These are phyloP conservation scores for Globisporangium paddicum DNA, from an alignment of 352 stramenopile genomes.

Conservation along the genomic window DNA sequence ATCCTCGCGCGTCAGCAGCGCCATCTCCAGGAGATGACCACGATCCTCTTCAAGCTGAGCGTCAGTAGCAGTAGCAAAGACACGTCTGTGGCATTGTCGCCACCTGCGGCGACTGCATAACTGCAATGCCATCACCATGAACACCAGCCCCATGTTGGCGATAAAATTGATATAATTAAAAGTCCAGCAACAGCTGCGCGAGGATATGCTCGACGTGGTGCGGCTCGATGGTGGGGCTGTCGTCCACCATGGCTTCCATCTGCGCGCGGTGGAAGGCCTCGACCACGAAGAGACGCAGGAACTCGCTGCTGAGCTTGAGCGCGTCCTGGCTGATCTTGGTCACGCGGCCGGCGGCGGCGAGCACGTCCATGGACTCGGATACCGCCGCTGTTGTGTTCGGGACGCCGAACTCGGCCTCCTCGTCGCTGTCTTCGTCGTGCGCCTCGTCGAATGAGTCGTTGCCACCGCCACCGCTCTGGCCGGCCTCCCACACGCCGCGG, in stretches of 20 bases:
- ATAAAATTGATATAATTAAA: no score
- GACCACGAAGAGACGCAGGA: slow-evolving; percentile 70
- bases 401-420: slow-evolving; percentile 32
- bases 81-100: neutral
- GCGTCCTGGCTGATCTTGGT: slow-evolving; percentile 74
- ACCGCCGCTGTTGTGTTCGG: neutral
- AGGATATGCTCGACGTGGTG: slow-evolving; percentile 80
- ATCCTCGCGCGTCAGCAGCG: slow-evolving; percentile 32
- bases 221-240: slow-evolving; percentile 63
- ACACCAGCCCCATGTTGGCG: no score
- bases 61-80: neutral
- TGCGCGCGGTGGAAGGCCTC: slow-evolving; percentile 74
- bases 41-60: slow-evolving; percentile 14
- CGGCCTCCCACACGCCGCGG: slow-evolving; percentile 47
- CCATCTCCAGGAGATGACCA: slow-evolving; percentile 28
- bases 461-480: slow-evolving; percentile 4
- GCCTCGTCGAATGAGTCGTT: slow-evolving; percentile 15
- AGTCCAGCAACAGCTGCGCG: slow-evolving; percentile 77
- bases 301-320: slow-evolving; percentile 72
- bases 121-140: neutral
- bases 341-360: slow-evolving; percentile 26
- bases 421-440: slow-evolving; percentile 34
- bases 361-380: slow-evolving; percentile 14
- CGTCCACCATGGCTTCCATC: slow-evolving; percentile 86
- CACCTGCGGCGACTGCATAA: slow-evolving; percentile 1